phyloP scores from a whole-genome alignment of 139 green algal genomes.

The Tetradesmus lagerheimii region DNA sequence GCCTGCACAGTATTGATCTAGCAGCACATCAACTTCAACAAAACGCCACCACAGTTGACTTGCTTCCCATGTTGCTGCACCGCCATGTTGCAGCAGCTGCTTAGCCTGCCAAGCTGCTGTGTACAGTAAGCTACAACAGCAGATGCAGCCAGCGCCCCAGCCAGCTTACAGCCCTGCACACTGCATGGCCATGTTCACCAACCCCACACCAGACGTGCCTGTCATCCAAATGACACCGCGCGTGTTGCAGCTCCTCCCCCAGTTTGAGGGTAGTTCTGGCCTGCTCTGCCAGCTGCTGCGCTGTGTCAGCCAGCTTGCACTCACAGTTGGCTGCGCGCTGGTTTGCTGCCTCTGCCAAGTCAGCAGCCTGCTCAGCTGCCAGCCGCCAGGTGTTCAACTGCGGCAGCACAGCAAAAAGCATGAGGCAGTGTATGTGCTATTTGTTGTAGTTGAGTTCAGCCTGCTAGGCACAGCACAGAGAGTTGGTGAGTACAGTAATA shows the following conservation, averaged over 20 bases:
- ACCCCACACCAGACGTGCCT: too few relatives aligned
- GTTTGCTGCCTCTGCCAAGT: conserved; percentile 15
- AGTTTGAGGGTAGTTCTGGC: background rate
- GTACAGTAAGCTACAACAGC: background rate
- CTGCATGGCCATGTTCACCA: too few relatives aligned
- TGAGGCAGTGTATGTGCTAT: background rate
- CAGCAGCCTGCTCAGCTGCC: conserved; percentile 37
- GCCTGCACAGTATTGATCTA: too few relatives aligned
- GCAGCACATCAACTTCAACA: background rate
- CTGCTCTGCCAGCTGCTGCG: conserved; percentile 11
- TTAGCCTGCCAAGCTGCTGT: too few relatives aligned
- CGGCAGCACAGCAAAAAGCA: background rate
- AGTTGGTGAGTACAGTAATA: too few relatives aligned
- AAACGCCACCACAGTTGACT: background rate
- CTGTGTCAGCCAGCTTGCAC: background rate
- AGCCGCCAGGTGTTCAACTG: conserved; percentile 13
- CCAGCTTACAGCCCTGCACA: too few relatives aligned
- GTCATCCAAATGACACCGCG: background rate
- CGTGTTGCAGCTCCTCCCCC: background rate
- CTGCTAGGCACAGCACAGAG: too few relatives aligned
- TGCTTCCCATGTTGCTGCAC: background rate
- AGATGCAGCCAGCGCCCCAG: too few relatives aligned
- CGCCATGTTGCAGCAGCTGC: background rate
- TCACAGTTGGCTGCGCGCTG: background rate
- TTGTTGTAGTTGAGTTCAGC: background rate